phyloP scores from a whole-genome alignment of 1,284 basidiomycete genomes.

The Cerioporus squamosus region DNA sequence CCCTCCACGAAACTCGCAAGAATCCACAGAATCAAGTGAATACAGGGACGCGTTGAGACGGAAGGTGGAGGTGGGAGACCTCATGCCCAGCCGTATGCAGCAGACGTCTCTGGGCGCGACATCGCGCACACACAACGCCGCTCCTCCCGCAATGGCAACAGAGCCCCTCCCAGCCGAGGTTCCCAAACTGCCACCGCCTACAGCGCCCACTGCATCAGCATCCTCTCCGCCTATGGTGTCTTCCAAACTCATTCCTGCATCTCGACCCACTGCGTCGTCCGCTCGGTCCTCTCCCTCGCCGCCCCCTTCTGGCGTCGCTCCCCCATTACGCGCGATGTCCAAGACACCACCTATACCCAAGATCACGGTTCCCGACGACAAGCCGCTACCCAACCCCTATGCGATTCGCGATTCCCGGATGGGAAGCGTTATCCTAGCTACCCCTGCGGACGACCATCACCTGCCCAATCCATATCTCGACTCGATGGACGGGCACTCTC shows the following conservation, averaged over 20 bases:
- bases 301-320: no score
- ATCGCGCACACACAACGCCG: background rate
- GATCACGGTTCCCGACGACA: constrained; percentile 4
- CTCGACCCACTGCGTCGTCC: no score
- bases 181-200: no score
- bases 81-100: constrained; percentile 4
- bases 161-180: no score
- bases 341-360: background rate
- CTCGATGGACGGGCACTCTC: background rate
- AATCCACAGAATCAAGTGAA: background rate
- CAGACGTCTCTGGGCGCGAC: background rate
- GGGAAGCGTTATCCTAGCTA: background rate
- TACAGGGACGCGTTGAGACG: background rate
- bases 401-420: background rate
- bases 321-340: background rate
- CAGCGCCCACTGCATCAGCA: no score
- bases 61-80: background rate
- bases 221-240: no score
- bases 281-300: background rate
- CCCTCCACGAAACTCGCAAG: no score
- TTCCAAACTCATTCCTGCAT: no score
- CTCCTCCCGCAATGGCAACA: no score
- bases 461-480: constrained; percentile 5
- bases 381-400: constrained; percentile 10
- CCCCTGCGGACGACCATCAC: background rate